A percentile compares a stretch with the other conserved stretches of the same genome.
Evolutionary conservation across 495 filamentous ascomycete genomes (phyloP).

Genomic region (Podospora appendiculata): DNA sequence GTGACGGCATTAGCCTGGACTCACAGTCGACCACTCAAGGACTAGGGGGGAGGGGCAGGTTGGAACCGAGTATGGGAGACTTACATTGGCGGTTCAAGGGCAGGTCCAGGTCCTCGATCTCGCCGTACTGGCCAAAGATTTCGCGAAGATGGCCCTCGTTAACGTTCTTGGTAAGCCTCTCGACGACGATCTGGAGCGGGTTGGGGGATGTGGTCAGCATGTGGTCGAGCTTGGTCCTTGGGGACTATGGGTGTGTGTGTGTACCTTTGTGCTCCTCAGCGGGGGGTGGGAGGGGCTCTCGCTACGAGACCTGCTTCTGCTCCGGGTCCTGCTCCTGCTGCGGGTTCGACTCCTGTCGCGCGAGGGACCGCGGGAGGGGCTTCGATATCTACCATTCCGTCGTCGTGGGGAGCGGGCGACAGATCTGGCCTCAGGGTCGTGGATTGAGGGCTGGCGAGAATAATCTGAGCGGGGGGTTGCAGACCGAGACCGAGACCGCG

Average conservation of each 20-base stretch:
- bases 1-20: background rate
- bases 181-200: conserved; percentile 71
- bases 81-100: conserved; percentile 82
- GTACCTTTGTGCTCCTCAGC: conserved; percentile 26
- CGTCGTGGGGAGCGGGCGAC: conserved; percentile 15
- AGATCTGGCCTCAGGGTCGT: conserved; percentile 1
- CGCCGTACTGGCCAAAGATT: conserved; percentile 85
- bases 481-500: conserved; percentile 5
- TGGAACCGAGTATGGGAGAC: conserved; percentile 11
- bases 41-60: background rate
- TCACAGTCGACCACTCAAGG: background rate
- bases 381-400: conserved; percentile 23
- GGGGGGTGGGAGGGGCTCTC: conserved; percentile 8
- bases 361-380: conserved; percentile 7
- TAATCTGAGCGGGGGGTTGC: conserved; percentile 9
- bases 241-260: background rate
- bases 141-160: conserved; percentile 80
- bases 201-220: conserved; percentile 8
- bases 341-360: conserved; percentile 17
- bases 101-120: conserved; percentile 78
- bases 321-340: conserved; percentile 1
- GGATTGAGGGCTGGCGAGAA: conserved; percentile 3
- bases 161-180: conserved; percentile 94
- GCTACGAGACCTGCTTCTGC: conserved; percentile 27
- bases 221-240: conserved; percentile 3